phyloP scores from a whole-genome alignment of 495 filamentous ascomycete species.

The Xylaria curta region DNA sequence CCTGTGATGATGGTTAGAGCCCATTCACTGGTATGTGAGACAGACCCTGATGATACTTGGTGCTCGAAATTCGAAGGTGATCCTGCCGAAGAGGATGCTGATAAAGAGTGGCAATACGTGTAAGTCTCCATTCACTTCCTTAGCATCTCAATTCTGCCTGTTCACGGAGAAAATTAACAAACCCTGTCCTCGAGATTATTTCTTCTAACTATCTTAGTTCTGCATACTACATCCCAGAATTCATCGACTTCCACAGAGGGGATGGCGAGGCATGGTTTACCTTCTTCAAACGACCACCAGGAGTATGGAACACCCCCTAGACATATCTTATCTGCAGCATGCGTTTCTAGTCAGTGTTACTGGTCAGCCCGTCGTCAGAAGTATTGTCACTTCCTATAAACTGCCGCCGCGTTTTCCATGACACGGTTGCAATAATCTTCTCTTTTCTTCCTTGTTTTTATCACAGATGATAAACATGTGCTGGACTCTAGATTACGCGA shows the following conservation, averaged over 20 bases:
- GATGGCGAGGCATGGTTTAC: neutral
- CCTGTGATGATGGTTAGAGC: neutral
- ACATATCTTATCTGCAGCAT: neutral
- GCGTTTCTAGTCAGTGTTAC: neutral
- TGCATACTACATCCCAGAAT: neutral
- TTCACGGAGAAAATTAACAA: neutral
- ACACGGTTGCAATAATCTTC: too few relatives aligned
- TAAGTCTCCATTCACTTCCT: neutral
- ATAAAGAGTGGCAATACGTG: neutral
- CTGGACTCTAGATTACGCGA: too few relatives aligned
- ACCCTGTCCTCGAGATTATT: neutral
- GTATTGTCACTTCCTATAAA: too few relatives aligned
- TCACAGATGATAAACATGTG: too few relatives aligned
- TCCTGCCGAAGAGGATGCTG: neutral
- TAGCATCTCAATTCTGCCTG: neutral
- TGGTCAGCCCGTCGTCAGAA: too few relatives aligned
- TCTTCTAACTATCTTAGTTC: neutral
- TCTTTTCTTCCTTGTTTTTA: too few relatives aligned
- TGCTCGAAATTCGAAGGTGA: neutral
- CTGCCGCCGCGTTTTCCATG: too few relatives aligned
- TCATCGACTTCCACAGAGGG: neutral
- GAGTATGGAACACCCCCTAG: neutral
- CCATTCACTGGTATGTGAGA: neutral
- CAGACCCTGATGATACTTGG: neutral
- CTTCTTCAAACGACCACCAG: neutral